Evolutionary conservation across 75 land plant genomes (phyloP), one percentile per base, ranked within the genome.

Genomic region (Selaginella tamariscina): DNA sequence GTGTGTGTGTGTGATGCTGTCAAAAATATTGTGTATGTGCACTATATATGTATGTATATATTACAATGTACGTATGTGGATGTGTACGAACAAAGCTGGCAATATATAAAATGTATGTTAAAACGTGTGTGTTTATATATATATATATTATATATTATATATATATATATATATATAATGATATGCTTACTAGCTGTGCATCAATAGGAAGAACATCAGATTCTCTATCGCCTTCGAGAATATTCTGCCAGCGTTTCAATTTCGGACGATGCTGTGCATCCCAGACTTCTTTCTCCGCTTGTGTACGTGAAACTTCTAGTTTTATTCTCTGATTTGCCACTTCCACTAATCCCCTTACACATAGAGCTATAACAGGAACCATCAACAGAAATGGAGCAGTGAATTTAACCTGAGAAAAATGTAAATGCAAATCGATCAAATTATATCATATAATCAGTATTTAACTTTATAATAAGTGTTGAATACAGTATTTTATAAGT

Each of bases 221-320:
- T 24, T 56, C 70, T 0, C 1, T 27, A 68, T 62, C 66, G 27
- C 55, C 70, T 11, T 68, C 70, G 63, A 68, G 30, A 49, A 68
- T 56, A 18, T 29, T 62, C 1, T 68, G 70, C 70, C 70, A 68
- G 63, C 70, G 66, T 15, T 28, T 24, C 39, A 2, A 62, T 57
- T 49, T 33, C 28, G 70, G 65, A 20, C 9, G 27, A 18, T 27
- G 30, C n/a, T 57, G 66, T 68, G 57, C 55, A 28, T 2, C 56
- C 27, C 27, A 68, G 22, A 22, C 29, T 27, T 27, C 24, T 60
- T 68, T 15, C 67, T 62, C 68, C 22, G 65, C 13, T 62, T 68
- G 22, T 29, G 27, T 2, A 22, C 27, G 24, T 18, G 27, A 26
- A 1, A n/a, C 66, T 68, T 68, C 68, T 33, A 32, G 29, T 20